Evolutionary conservation across 2,329 filamentous ascomycete genomes (phyloP), one percentile per base, ranked within the genome.

Genomic region (Exophiala mesophila): DNA sequence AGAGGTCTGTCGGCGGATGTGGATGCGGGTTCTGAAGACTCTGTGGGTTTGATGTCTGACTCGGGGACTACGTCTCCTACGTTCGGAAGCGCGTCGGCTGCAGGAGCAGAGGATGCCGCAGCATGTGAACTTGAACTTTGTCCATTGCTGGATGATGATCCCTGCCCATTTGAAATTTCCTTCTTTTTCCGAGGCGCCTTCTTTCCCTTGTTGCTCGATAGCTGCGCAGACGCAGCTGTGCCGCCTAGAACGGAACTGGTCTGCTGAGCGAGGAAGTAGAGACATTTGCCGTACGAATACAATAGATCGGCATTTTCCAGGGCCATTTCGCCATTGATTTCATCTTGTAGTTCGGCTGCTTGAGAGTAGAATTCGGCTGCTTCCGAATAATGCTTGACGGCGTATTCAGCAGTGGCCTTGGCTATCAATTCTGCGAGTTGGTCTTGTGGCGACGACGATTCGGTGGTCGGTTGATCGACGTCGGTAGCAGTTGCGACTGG

Each of bases 241-340:
- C 85, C 86, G 44, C 92, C 92, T 24, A 98, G 74, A 17, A 98
- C 89, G 60, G 97, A 89, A 61, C 88, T 96, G 66, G 94, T 95
- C 63, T 80, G 83, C 63, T 97, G 85, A 20, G 89, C 92, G 47
- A 97, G 85, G 63, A 89, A 89, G 74, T 94, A 97, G 15, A 98
- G 71, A 43, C 88, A 88, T 61, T 90, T 86, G 10, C 92, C 92
- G 66, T 98, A 98, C 52, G 88, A 78, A 65, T 94, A 98, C 15
- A 97, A 78, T 34, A 98, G 78, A 62, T 97, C 90, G 37, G 89
- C 90, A 57, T 98, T 98, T 44, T 88, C 82, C 3, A 86, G 80
- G 12, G 81, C 81, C 75, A 94, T 85, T 67, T 97, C 92, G 63
- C 90, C 92, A 63, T 96, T 92, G 63, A 96, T 73, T 63, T 87